Evolutionary conservation across 192 early-diverging fungal genomes (phyloP).

Genomic region (Coemansia biformis): DNA sequence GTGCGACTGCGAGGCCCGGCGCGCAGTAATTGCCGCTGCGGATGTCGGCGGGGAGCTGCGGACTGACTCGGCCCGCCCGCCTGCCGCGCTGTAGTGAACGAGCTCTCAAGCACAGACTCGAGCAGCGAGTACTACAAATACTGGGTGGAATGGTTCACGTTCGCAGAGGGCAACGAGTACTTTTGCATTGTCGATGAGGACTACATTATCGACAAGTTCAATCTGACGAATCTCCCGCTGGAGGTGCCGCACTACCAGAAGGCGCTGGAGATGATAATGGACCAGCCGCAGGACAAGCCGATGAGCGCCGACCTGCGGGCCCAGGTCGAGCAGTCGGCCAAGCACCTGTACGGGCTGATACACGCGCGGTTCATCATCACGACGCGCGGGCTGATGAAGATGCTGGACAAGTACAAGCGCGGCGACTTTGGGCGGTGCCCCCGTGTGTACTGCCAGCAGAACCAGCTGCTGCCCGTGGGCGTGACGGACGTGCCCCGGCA

Average conservation of each 20-base stretch:
- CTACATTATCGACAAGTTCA: constrained; percentile 95
- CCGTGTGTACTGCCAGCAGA: constrained; percentile 83
- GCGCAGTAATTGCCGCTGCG: constrained; percentile 5
- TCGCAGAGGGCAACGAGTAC: constrained; percentile 90
- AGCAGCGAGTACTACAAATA: constrained; percentile 54
- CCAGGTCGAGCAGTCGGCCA: constrained; percentile 81
- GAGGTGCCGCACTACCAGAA: constrained; percentile 89
- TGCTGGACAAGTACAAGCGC: constrained; percentile 93
- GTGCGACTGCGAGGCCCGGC: no score
- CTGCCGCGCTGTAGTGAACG: constrained; percentile 32
- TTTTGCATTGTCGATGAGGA: constrained; percentile 99
- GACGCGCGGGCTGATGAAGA: constrained; percentile 82
- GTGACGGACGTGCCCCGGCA: constrained; percentile 78
- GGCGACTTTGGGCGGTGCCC: constrained; percentile 97
- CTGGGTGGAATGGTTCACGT: constrained; percentile 95
- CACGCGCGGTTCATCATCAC: constrained; percentile 97
- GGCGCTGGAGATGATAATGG: constrained; percentile 88
- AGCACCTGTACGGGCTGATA: constrained; percentile 96
- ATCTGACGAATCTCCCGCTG: constrained; percentile 84
- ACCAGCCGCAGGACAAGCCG: constrained; percentile 51
- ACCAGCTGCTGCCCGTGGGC: constrained; percentile 86
- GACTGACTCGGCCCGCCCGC: no score
- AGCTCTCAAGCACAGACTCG: constrained; percentile 40
- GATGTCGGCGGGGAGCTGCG: no score
- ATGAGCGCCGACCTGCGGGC: constrained; percentile 61